Percentiles rank a stretch among this genome's conserved stretches.
Conservation (phyloP, 768 basidiomycete species). For the Russula compacta region DNA sequence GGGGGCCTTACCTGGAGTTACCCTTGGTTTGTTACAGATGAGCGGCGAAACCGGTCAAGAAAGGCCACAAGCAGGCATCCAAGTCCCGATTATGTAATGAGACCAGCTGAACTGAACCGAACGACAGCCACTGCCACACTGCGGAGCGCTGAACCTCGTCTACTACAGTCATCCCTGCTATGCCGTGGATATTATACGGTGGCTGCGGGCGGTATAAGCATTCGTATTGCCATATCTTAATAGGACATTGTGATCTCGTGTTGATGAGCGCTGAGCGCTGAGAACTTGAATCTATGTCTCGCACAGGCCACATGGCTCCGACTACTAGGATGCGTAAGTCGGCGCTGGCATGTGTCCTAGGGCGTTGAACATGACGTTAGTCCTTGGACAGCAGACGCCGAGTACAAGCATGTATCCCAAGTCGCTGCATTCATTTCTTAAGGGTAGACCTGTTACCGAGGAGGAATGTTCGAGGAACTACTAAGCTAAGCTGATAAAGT, state of each 20-base stretch:
- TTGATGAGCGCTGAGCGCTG: not conserved
- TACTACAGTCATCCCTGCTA: too few species aligned
- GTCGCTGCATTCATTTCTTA: not conserved
- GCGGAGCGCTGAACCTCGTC: too few species aligned
- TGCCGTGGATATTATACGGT: not conserved
- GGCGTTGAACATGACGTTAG: not conserved
- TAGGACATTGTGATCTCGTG: not conserved
- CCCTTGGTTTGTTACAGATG: not conserved
- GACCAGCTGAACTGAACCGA: not conserved
- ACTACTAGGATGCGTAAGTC: not conserved
- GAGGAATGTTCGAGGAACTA: not conserved
- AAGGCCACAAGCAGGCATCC: too few species aligned
- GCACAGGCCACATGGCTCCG: not conserved
- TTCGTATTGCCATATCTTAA: not conserved
- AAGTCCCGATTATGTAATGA: not conserved
- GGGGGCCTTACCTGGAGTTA: constrained; percentile 7
- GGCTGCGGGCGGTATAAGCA: not conserved
- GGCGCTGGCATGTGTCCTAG: not conserved
- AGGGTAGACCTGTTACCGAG: not conserved
- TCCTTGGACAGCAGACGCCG: not conserved
- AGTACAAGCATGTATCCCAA: not conserved
- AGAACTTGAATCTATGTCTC: not conserved
- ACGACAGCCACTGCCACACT: too few species aligned
- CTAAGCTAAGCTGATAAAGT: not conserved
- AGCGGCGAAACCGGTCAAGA: not conserved